Base-by-base conservation (phyloP, 2,329 filamentous ascomycete genomes). In the Simplicillium aogashimaense region DNA sequence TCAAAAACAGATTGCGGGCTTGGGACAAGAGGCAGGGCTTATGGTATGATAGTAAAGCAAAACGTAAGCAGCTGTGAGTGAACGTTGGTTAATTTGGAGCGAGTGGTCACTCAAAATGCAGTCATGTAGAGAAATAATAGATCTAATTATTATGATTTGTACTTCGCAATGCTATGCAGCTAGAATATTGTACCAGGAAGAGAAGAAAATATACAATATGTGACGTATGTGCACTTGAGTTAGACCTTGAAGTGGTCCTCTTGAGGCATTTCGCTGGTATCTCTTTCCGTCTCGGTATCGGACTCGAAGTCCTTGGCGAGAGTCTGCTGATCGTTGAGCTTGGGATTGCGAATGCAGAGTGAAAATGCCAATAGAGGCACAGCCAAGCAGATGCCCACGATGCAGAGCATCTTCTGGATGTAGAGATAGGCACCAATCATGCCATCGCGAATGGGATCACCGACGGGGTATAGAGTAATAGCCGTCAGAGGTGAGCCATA, bases 371-470 rank as follows among this genome's bases (percentile, higher is more conserved):
- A 67, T 16, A 72, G 60, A 17, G 68, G 69, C 25, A 71, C 58
- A 37, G 63, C 69, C 20, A 72, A 54, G 42, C 65, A 68, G 48
- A 72, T 66, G 29, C 69, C 69, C 3, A 64, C 65, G 41, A 72
- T 69, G 39, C 58, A 62, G 9, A 73, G 59, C 28, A 70, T 51
- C 7, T 62, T 58, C 59, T 72, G 69, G 0, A 66, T 60, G 35
- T 69, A 55, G 50, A 67, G 60, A 48, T 72, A 72, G 3, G 67
- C 56, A 7, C 52, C 48, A 42, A 72, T 59, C 31, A 71, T 60
- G 41, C 58, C 66, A 4, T 47, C 43, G 17, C 67, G 63, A 55
- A 69, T 64, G 3, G 57, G 57, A 0, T 63, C 65, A 31, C 66
- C 67, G 12, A 69, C 47, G 28, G 60, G 53, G 41, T 62, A 63